Conservation (phyloP, 1,284 basidiomycete genomes). For the Volvariella volvacea region DNA sequence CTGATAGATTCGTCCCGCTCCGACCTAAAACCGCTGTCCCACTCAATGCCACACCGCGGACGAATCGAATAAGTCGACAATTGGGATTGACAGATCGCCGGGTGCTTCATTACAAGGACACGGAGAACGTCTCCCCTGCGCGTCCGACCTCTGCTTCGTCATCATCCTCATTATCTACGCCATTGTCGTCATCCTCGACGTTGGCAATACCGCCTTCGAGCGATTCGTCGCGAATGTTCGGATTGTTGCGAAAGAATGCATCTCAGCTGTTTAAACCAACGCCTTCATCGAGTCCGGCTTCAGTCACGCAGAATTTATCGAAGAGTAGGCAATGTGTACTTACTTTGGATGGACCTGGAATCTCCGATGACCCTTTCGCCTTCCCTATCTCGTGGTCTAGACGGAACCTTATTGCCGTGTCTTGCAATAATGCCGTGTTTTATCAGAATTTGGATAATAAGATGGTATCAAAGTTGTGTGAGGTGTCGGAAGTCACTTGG, state of each 20-base stretch:
- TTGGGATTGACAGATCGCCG: conserved; percentile 27
- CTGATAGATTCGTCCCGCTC: conserved; percentile 28
- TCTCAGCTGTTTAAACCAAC: conserved; percentile 23
- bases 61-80: conserved; percentile 30
- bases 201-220: background rate
- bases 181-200: background rate
- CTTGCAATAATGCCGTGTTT: conserved; percentile 27
- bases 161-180: background rate
- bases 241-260: conserved; percentile 26
- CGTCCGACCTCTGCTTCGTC: background rate
- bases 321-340: conserved; percentile 24
- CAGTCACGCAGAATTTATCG: conserved; percentile 28
- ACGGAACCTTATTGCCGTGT: conserved; percentile 29
- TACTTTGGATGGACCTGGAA: conserved; percentile 30
- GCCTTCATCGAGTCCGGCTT: conserved; percentile 17
- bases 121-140: conserved; percentile 10
- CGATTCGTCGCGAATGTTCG: conserved; percentile 8
- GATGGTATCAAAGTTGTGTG: conserved; percentile 22
- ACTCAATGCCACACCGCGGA: conserved; percentile 30
- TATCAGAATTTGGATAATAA: conserved; percentile 30
- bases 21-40: conserved; percentile 27
- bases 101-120: conserved; percentile 26
- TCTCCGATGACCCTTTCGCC: conserved; percentile 22
- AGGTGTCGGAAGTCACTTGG: conserved; percentile 8
- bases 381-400: conserved; percentile 30